Evolutionary conservation across 805 yeast genomes (phyloP).

Genomic region (Monosporozyma aerobia): DNA sequence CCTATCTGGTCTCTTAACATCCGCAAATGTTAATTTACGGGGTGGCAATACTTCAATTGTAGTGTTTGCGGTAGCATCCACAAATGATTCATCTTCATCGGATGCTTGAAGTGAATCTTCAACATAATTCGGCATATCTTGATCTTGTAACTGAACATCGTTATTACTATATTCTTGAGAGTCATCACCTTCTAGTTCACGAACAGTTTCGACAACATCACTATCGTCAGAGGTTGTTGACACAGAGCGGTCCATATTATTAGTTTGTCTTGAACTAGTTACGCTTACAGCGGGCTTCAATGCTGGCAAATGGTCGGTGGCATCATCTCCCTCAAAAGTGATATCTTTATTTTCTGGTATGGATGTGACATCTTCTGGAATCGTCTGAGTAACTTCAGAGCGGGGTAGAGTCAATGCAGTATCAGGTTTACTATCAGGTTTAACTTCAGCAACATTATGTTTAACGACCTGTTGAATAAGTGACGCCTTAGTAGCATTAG

Average conservation of each 20-base stretch:
- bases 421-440: background rate
- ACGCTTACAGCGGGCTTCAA: constrained; percentile 17
- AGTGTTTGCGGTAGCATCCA: background rate
- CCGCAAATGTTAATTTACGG: constrained; percentile 29
- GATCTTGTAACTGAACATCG: background rate
- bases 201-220: constrained; percentile 12
- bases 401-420: background rate
- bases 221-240: constrained; percentile 1
- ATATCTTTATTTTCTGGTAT: background rate
- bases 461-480: background rate
- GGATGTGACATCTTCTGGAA: background rate
- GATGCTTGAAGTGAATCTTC: background rate
- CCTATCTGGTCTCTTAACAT: constrained; percentile 30
- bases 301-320: constrained; percentile 3
- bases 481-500: background rate
- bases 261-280: constrained; percentile 8
- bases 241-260: constrained; percentile 3
- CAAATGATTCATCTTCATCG: background rate
- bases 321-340: background rate
- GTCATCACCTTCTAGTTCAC: constrained; percentile 17
- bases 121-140: background rate
- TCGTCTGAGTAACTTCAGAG: background rate
- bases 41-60: constrained; percentile 19
- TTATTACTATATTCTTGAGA: constrained; percentile 14
- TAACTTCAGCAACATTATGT: background rate